phyloP scores from a whole-genome alignment of 1,139 yeast genomes.

The Saccharomyces hybrid region DNA sequence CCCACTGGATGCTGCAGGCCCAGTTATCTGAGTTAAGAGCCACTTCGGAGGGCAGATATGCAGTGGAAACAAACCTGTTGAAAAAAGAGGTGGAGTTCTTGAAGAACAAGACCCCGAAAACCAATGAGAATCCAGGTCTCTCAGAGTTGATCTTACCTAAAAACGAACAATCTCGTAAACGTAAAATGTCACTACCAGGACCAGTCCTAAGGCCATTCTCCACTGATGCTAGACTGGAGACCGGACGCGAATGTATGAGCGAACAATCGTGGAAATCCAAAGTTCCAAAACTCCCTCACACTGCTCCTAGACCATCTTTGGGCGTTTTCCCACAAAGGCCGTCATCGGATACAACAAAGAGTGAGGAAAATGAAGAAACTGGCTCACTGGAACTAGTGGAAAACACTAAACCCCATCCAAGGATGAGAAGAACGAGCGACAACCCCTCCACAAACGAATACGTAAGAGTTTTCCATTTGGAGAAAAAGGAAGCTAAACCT shows the following conservation, averaged over 20 bases:
- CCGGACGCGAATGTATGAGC: not conserved
- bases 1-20: constrained; percentile 31
- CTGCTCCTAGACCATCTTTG: not conserved
- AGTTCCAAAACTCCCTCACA: not conserved
- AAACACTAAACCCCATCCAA: constrained; percentile 26
- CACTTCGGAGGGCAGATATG: constrained; percentile 18
- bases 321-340: not conserved
- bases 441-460: constrained; percentile 25
- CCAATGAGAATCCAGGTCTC: not conserved
- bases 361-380: not conserved
- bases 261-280: not conserved
- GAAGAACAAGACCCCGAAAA: constrained; percentile 13
- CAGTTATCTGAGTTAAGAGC: constrained; percentile 23
- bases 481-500: constrained; percentile 9
- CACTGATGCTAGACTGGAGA: not conserved
- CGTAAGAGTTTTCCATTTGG: constrained; percentile 28
- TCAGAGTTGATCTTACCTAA: not conserved
- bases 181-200: not conserved
- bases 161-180: not conserved
- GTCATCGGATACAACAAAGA: not conserved
- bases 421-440: constrained; percentile 27
- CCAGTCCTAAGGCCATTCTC: not conserved
- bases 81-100: constrained; percentile 23
- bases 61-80: constrained; percentile 21
- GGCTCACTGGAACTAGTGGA: constrained; percentile 20